Evolutionary conservation across 2,329 filamentous ascomycete genomes (phyloP).

Genomic region (Dissoconium aciculare): DNA sequence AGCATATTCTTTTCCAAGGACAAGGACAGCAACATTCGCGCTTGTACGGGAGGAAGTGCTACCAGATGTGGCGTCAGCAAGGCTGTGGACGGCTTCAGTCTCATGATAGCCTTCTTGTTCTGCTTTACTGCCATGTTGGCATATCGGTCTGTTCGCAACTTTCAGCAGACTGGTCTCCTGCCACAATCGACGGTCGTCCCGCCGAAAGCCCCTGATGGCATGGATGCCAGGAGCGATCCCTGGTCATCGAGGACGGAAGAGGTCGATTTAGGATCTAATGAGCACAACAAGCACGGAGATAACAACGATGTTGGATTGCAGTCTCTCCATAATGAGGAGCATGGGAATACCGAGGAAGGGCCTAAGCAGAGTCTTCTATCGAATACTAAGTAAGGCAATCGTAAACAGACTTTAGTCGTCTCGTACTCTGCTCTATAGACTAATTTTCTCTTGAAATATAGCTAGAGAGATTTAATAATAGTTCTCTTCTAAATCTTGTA

Average conservation of each 20-base stretch:
- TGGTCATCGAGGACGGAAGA: conserved; percentile 31
- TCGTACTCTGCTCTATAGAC: too few species aligned
- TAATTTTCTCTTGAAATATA: too few species aligned
- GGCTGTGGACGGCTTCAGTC: conserved; percentile 40
- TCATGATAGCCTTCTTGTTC: conserved; percentile 44
- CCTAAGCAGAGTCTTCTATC: too few species aligned
- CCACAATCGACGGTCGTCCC: conserved; percentile 20
- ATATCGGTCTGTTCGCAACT: conserved; percentile 40
- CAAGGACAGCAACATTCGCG: conserved; percentile 21
- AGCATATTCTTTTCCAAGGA: conserved; percentile 38
- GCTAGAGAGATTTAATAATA: too few species aligned
- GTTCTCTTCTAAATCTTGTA: too few species aligned
- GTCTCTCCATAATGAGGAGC: too few species aligned
- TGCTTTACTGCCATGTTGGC: conserved; percentile 38
- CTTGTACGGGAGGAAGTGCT: conserved; percentile 15
- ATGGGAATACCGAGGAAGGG: too few species aligned
- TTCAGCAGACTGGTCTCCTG: conserved; percentile 41
- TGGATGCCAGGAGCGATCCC: conserved; percentile 31
- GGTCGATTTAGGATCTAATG: conserved; percentile 20
- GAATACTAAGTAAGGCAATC: too few species aligned
- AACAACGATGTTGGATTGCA: too few species aligned
- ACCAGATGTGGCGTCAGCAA: conserved; percentile 43
- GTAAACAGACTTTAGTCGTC: too few species aligned
- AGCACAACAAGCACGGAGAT: not conserved
- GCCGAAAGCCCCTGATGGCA: conserved; percentile 14